A percentile compares a stretch with the other conserved stretches of the same genome.
phyloP scores from a whole-genome alignment of 2,329 filamentous ascomycete species.

The Pestalotiopsis sp. region DNA sequence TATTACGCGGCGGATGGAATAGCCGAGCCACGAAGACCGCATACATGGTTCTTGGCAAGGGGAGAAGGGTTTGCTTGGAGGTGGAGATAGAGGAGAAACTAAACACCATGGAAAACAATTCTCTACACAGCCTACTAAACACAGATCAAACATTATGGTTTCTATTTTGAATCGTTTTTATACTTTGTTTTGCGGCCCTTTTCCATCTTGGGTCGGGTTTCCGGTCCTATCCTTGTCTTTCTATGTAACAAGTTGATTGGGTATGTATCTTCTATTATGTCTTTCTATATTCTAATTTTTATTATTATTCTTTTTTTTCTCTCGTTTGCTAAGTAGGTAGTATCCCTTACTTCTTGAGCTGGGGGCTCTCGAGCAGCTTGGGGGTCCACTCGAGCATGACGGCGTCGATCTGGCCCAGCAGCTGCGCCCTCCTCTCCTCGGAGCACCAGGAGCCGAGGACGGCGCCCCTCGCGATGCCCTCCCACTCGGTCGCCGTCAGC shows the following conservation, averaged over 20 bases:
- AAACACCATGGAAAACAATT: neutral
- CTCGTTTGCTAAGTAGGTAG: neutral
- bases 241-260: no score
- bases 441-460: conserved; percentile 73
- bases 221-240: no score
- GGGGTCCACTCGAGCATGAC: conserved; percentile 31
- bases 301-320: neutral
- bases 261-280: neutral
- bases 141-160: no score
- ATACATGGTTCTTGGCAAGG: neutral
- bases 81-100: neutral
- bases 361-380: conserved; percentile 5
- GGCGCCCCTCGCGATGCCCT: conserved; percentile 59
- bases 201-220: no score
- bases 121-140: no score
- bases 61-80: neutral
- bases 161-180: no score
- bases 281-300: neutral
- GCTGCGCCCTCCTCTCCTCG: conserved; percentile 60
- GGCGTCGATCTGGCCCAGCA: conserved; percentile 50
- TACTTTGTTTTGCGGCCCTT: no score
- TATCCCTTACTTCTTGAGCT: neutral
- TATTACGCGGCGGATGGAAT: neutral
- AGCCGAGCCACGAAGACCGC: neutral
- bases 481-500: conserved; percentile 68